Evolutionary conservation across 2,329 filamentous ascomycete species (phyloP).

Genomic region (Ophiocordyceps camponoti-rufipedis): DNA sequence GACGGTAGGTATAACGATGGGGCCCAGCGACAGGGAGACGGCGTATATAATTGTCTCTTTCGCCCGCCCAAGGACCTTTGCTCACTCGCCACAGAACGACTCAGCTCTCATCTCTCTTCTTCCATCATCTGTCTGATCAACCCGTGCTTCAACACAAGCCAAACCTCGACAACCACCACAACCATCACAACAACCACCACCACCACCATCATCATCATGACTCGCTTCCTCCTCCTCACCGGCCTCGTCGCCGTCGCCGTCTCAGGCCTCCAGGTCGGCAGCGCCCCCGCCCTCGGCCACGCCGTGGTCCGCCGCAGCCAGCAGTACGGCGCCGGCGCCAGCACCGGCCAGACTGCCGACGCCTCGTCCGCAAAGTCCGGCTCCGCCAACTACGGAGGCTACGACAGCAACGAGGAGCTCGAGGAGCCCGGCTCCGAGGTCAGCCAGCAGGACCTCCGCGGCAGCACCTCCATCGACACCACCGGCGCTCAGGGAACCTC

Average conservation of each 20-base stretch:
- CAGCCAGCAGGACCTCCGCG: neutral
- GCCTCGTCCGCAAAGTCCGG: neutral
- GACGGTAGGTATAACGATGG: neutral
- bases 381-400: neutral
- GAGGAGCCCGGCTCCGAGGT: neutral
- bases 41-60: neutral
- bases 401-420: neutral
- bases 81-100: neutral
- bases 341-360: neutral
- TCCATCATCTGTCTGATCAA: no score
- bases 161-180: neutral
- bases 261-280: conserved; percentile 6
- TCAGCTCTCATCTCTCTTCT: neutral
- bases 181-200: neutral
- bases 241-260: conserved; percentile 8
- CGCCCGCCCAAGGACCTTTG: neutral
- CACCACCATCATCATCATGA: conserved; percentile 2
- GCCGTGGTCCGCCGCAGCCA: conserved; percentile 11
- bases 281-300: conserved; percentile 4
- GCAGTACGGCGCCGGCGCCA: neutral
- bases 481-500: neutral
- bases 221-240: conserved; percentile 4
- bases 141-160: neutral
- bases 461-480: neutral
- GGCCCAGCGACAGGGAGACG: neutral